Evolutionary conservation across 2,329 filamentous ascomycete genomes (phyloP).

Genomic region (Cytospora chrysosperma): DNA sequence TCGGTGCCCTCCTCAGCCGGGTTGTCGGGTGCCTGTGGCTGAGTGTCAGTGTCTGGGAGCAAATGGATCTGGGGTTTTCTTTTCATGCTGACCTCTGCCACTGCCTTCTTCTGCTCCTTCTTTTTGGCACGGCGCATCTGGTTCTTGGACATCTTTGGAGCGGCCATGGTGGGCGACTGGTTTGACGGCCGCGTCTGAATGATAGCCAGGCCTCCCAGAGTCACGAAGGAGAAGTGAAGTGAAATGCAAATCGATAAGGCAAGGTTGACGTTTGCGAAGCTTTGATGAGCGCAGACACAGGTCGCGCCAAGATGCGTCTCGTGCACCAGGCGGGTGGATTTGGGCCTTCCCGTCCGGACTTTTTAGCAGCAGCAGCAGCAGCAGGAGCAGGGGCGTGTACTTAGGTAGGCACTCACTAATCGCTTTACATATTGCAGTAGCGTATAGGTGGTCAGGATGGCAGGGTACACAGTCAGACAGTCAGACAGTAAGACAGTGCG

Average conservation of each 20-base stretch:
- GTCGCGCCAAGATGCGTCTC: neutral
- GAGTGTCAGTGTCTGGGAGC: constrained; percentile 25
- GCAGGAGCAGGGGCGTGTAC: neutral
- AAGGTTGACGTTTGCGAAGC: neutral
- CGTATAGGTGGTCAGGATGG: neutral
- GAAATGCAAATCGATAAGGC: neutral
- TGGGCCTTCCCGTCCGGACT: neutral
- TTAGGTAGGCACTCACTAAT: neutral
- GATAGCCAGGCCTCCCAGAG: neutral
- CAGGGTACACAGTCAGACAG: no score
- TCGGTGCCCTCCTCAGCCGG: constrained; percentile 9
- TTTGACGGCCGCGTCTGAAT: neutral
- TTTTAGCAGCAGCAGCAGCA: neutral
- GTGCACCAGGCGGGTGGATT: neutral
- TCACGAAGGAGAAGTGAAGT: neutral
- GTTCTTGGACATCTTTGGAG: constrained; percentile 84
- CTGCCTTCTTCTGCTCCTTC: constrained; percentile 80
- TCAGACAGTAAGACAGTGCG: neutral
- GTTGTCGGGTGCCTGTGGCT: constrained; percentile 23
- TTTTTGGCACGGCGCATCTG: constrained; percentile 90
- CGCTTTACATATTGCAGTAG: neutral
- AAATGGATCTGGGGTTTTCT: neutral
- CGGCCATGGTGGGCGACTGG: constrained; percentile 51
- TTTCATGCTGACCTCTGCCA: constrained; percentile 48
- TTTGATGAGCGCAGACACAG: neutral